A percentile compares a stretch with the other conserved stretches of the same genome.
These are phyloP conservation scores for Balakata baccata DNA, from an alignment of 345 rosid species.

Conservation along the genomic window DNA sequence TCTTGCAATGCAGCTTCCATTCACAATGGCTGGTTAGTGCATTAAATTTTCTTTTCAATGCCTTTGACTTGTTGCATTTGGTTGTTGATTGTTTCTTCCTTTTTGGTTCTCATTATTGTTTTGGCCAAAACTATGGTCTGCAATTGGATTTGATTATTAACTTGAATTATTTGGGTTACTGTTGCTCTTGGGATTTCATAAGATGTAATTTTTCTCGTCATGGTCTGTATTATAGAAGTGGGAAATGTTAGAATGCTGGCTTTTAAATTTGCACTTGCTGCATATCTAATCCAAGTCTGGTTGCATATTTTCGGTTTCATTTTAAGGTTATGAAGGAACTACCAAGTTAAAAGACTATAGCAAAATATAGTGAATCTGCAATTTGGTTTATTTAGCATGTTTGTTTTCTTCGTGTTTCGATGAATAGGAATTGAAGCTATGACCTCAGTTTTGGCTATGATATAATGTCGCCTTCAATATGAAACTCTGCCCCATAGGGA, in stretches of 20 bases:
- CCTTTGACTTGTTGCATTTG: not conserved
- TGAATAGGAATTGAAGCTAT: not conserved
- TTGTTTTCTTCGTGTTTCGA: not conserved
- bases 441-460: not conserved
- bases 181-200: not conserved
- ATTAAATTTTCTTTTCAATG: not conserved
- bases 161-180: not conserved
- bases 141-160: not conserved
- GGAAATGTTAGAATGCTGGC: not conserved
- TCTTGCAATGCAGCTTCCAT: slow-evolving; percentile 48
- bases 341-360: not conserved
- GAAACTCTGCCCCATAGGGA: not conserved
- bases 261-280: not conserved
- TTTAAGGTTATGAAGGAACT: not conserved
- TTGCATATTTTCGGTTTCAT: not conserved
- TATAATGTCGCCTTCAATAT: too few relatives aligned
- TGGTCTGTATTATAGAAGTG: not conserved
- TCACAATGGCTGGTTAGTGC: slow-evolving; percentile 48
- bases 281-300: not conserved
- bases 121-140: slow-evolving; percentile 8
- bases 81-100: not conserved
- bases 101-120: not conserved
- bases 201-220: not conserved
- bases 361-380: not conserved
- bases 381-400: not conserved